A percentile compares a stretch with the other conserved stretches of the same genome.
Conservation (phyloP, 352 stramenopile genomes). For the Saprolegnia parasitica region DNA sequence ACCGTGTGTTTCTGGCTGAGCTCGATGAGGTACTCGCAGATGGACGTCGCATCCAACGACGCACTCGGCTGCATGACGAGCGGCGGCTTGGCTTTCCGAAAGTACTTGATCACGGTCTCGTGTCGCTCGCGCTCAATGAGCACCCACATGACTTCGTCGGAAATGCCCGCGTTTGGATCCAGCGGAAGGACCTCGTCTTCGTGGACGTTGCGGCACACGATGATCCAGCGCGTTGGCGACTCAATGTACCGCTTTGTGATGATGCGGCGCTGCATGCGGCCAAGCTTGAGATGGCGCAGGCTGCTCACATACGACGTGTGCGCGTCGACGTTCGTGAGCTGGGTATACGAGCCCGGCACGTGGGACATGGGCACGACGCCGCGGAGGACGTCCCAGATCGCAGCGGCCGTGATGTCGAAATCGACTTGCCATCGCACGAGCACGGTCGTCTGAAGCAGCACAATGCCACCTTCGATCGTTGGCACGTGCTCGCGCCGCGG, state of each 20-base stretch:
- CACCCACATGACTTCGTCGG: slow-evolving; percentile 10
- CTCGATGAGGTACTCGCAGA: not conserved
- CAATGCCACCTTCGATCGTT: not conserved
- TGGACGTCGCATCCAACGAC: not conserved
- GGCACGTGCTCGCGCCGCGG: not conserved
- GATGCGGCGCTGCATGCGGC: slow-evolving; percentile 1
- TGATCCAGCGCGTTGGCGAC: not conserved
- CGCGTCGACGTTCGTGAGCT: not conserved
- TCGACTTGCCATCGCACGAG: not conserved
- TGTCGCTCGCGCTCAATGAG: not conserved
- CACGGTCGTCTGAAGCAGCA: not conserved
- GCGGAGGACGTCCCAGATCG: slow-evolving; percentile 1
- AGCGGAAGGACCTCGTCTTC: not conserved
- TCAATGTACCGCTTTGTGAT: slow-evolving; percentile 4
- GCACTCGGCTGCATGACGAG: not conserved
- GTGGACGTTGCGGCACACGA: slow-evolving; percentile 2
- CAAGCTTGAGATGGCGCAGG: not conserved
- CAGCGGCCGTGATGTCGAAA: not conserved
- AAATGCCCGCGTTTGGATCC: not conserved
- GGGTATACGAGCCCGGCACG: not conserved
- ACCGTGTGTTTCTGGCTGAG: not conserved
- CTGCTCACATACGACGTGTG: not conserved
- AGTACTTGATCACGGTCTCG: slow-evolving; percentile 2
- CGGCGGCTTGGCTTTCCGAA: not conserved
- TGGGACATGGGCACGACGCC: not conserved